Evolutionary conservation across 345 rosid species (phyloP), one percentile per base, ranked within the genome.

Genomic region (Populus davidiana): DNA sequence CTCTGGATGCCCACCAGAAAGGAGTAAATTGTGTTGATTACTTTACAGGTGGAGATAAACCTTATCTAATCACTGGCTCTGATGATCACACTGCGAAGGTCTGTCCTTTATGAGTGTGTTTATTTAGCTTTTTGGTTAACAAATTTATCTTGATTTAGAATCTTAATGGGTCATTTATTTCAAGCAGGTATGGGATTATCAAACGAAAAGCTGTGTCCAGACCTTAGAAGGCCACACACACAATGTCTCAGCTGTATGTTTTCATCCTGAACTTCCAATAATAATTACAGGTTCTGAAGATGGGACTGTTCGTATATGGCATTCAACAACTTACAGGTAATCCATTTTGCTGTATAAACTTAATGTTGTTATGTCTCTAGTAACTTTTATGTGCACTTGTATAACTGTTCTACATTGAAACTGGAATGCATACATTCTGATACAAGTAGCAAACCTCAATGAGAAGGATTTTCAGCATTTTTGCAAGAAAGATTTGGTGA

Each of bases 71-170:
- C 69, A 91, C 94, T 17, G 98, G 98, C 66, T 93, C 98, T 74
- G 98, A 93, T 83, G 98, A 93, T 84, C 96, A 93, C 87, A 91
- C 98, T 82, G 98, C 98, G 13, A 93, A 93, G 94, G 98, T 93
- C 39, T 75, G 82, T 23, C 59, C 44, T 59, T 75, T n/a, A 44
- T 11, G 25, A 25, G 25, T 25, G 4, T 68, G 21, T 64, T 36
- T 41, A 9, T 25, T 74, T 44, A 2, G 2, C 44, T 56, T 2
- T 33, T 23, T 54, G n/a, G 12, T 59, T 47, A 44, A 75, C 52
- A 70, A 47, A 33, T 52, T 17, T 62, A 44, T 16, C 29, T 20
- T 41, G 72, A 67, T 74, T 61, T 54, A 41, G 67, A 75, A 43
- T 67, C 6, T 41, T 20, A 68, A 29, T 17, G 18, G 33, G 16